These are phyloP conservation scores for Leptographium flavum DNA, from an alignment of 2,329 filamentous ascomycete genomes.

Conservation along the genomic window DNA sequence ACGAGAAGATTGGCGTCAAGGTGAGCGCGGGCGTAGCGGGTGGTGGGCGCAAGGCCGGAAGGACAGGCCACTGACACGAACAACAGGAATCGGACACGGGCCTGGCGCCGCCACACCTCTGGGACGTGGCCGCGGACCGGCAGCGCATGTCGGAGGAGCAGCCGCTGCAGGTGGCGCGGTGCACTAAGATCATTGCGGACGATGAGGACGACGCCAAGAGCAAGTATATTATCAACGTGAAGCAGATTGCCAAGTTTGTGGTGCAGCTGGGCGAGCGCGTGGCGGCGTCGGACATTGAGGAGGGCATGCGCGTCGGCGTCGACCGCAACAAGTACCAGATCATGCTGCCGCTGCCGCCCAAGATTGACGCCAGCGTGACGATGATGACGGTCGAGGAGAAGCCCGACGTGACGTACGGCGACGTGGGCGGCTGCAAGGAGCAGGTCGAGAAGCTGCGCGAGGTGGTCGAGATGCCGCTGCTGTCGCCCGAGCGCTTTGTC, in stretches of 20 bases:
- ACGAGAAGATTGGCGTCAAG: constrained; percentile 94
- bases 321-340: constrained; percentile 99
- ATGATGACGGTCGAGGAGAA: constrained; percentile 99
- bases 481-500: constrained; percentile 94
- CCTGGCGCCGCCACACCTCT: constrained; percentile 93
- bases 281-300: constrained; percentile 96
- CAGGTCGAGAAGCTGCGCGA: constrained; percentile 98
- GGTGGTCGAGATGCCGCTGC: constrained; percentile 94
- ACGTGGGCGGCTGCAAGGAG: constrained; percentile 98
- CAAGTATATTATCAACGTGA: constrained; percentile 99
- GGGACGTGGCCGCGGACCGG: constrained; percentile 94
- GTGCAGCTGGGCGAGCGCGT: constrained; percentile 95
- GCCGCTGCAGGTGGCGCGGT: constrained; percentile 89
- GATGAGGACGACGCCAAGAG: constrained; percentile 94
- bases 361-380: constrained; percentile 96
- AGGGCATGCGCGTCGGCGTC: constrained; percentile 97
- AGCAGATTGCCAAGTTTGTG: constrained; percentile 99
- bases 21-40: constrained; percentile 27
- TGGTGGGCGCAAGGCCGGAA: no score
- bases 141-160: constrained; percentile 99
- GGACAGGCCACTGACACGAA: neutral
- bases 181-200: constrained; percentile 97
- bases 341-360: constrained; percentile 84
- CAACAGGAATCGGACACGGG: constrained; percentile 90
- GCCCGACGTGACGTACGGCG: constrained; percentile 96